phyloP scores from a whole-genome alignment of 768 basidiomycete genomes.

The Leucogyrophana mollusca region DNA sequence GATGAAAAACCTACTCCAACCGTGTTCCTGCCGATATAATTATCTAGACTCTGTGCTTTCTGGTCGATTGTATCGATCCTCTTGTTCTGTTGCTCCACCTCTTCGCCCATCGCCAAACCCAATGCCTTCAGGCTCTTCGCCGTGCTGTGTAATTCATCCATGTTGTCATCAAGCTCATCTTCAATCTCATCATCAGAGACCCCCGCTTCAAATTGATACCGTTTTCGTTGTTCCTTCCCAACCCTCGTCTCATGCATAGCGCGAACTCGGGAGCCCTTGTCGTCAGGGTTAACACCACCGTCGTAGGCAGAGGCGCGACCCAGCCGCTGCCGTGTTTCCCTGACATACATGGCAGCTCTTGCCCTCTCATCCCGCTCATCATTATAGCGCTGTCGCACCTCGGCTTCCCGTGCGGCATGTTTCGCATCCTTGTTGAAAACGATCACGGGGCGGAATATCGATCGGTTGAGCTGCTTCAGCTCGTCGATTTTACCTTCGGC shows the following conservation, averaged over 20 bases:
- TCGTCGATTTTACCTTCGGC: slow-evolving; percentile 93
- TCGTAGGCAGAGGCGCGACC: slow-evolving; percentile 66
- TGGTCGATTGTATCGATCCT: slow-evolving; percentile 74
- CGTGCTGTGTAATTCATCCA: slow-evolving; percentile 80
- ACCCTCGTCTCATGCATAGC: slow-evolving; percentile 51
- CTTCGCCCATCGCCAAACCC: slow-evolving; percentile 80
- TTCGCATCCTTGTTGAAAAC: slow-evolving; percentile 93
- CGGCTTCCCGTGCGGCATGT: slow-evolving; percentile 82
- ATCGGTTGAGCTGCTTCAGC: slow-evolving; percentile 89
- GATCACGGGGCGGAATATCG: slow-evolving; percentile 91
- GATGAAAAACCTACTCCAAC: slow-evolving; percentile 65
- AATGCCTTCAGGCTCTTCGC: slow-evolving; percentile 78
- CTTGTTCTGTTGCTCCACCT: slow-evolving; percentile 83
- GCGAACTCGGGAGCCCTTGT: slow-evolving; percentile 39
- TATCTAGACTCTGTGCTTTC: slow-evolving; percentile 77
- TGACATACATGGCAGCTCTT: slow-evolving; percentile 79
- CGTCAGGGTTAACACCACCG: slow-evolving; percentile 31
- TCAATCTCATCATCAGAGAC: slow-evolving; percentile 93
- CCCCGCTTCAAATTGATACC: slow-evolving; percentile 89
- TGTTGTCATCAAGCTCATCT: slow-evolving; percentile 89
- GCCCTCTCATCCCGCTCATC: slow-evolving; percentile 84
- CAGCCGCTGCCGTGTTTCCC: slow-evolving; percentile 84
- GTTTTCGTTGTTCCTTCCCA: slow-evolving; percentile 69
- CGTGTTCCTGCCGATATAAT: slow-evolving; percentile 77
- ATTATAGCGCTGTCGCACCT: slow-evolving; percentile 81